These are phyloP conservation scores for Colletotrichum caudatum DNA, from an alignment of 2,329 filamentous ascomycete species.

Conservation along the genomic window DNA sequence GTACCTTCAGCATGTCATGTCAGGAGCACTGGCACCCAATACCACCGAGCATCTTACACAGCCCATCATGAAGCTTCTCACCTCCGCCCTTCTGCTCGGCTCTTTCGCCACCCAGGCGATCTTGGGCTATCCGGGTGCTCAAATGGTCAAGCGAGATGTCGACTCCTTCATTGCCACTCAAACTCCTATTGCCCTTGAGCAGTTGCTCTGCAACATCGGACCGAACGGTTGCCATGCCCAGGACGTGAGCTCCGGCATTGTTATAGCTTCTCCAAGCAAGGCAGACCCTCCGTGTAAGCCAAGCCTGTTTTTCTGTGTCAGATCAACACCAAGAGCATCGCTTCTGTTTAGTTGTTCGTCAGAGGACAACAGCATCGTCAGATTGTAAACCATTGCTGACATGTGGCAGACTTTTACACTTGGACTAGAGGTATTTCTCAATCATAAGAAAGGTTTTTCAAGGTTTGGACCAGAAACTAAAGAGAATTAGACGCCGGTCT, in stretches of 20 bases:
- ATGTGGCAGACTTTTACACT: constrained; percentile 75
- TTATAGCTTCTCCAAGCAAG: constrained; percentile 69
- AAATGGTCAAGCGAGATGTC: constrained; percentile 60
- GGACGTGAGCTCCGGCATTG: constrained; percentile 62
- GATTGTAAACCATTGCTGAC: constrained; percentile 34
- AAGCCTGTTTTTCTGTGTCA: not conserved
- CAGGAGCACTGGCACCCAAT: constrained; percentile 34
- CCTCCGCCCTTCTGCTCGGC: constrained; percentile 64
- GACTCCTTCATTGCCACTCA: constrained; percentile 66
- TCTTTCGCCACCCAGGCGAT: constrained; percentile 64
- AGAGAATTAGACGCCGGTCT: constrained; percentile 69
- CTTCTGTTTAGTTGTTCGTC: too few relatives aligned
- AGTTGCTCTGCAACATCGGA: constrained; percentile 71
- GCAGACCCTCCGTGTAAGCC: constrained; percentile 66
- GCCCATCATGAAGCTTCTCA: constrained; percentile 64
- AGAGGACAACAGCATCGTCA: not conserved
- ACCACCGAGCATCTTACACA: constrained; percentile 44
- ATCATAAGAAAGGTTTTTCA: too few relatives aligned
- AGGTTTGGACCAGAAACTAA: not conserved
- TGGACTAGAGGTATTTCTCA: constrained; percentile 69
- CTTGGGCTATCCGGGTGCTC: constrained; percentile 59
- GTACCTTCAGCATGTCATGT: constrained; percentile 33
- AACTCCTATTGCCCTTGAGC: constrained; percentile 62
- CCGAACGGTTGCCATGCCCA: constrained; percentile 62
- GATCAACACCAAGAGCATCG: not conserved